Percentiles rank a stretch among this genome's conserved stretches.
phyloP scores from a whole-genome alignment of 75 land plant genomes.

The Ceratopteris richardii region DNA sequence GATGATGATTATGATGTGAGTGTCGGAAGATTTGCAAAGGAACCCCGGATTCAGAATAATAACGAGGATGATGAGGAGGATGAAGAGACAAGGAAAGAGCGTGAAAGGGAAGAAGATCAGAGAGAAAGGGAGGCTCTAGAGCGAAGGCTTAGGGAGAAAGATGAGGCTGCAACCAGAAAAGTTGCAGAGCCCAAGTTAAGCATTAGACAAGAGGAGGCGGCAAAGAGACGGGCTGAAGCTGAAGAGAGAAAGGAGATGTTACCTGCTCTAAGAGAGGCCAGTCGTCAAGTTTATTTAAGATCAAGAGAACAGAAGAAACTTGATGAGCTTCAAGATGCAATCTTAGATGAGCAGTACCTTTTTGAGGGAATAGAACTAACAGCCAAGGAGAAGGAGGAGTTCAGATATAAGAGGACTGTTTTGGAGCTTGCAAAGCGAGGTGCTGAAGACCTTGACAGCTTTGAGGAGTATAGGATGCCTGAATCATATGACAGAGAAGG shows the following conservation, averaged over 20 bases:
- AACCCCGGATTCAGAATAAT: constrained; percentile 2
- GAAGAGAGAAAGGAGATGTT: constrained; percentile 46
- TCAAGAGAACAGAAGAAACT: constrained; percentile 85
- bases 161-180: constrained; percentile 80
- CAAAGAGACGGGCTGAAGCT: constrained; percentile 66
- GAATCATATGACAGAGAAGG: constrained; percentile 87
- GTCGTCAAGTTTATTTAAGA: constrained; percentile 83
- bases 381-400: constrained; percentile 62
- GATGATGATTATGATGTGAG: constrained; percentile 62
- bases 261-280: constrained; percentile 53
- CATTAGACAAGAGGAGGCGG: constrained; percentile 77
- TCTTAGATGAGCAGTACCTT: constrained; percentile 77
- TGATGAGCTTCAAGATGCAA: constrained; percentile 66
- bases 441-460: constrained; percentile 49
- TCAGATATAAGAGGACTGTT: constrained; percentile 71
- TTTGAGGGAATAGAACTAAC: constrained; percentile 80
- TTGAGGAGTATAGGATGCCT: constrained; percentile 86
- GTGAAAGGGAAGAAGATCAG: constrained; percentile 71
- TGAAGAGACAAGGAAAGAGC: constrained; percentile 49
- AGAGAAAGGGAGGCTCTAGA: constrained; percentile 80
- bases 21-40: constrained; percentile 1
- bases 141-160: constrained; percentile 61
- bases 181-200: constrained; percentile 63
- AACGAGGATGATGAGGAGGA: constrained; percentile 32
- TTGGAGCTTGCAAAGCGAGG: constrained; percentile 64